These are phyloP conservation scores for Colletotrichum agaves DNA, from an alignment of 2,329 filamentous ascomycete genomes.

Conservation along the genomic window DNA sequence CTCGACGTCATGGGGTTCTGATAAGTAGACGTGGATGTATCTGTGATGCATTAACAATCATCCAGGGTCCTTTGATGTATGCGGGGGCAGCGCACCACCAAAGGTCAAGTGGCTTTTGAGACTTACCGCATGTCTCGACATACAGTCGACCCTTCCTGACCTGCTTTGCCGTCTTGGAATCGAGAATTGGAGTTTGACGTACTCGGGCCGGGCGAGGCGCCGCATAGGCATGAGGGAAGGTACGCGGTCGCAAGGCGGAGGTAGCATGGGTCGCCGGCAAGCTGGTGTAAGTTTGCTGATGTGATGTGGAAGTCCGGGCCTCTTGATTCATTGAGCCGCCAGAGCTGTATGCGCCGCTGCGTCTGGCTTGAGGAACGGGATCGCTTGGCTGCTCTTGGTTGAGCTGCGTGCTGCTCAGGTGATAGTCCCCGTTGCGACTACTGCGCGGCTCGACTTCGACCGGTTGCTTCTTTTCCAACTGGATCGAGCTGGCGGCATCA, in stretches of 20 bases:
- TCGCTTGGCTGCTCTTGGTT: background rate
- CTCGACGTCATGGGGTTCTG: no score
- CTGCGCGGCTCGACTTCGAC: no score
- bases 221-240: background rate
- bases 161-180: conserved; percentile 1
- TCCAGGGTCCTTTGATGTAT: background rate
- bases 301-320: background rate
- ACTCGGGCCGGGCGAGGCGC: background rate
- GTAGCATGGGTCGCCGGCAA: background rate
- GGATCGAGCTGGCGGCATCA: no score
- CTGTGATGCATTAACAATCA: background rate
- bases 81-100: conserved; percentile 8
- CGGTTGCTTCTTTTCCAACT: no score
- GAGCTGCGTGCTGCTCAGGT: background rate
- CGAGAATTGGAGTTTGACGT: background rate
- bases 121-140: conserved; percentile 11
- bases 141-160: background rate
- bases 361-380: background rate
- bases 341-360: background rate
- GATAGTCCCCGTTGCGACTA: no score
- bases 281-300: no score
- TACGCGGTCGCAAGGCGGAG: background rate
- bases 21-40: no score
- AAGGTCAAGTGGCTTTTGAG: background rate
- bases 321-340: background rate